A percentile compares a stretch with the other conserved stretches of the same genome.
These are phyloP conservation scores for Staphylotrichum longicolle DNA, from an alignment of 495 filamentous ascomycete species.

Conservation along the genomic window DNA sequence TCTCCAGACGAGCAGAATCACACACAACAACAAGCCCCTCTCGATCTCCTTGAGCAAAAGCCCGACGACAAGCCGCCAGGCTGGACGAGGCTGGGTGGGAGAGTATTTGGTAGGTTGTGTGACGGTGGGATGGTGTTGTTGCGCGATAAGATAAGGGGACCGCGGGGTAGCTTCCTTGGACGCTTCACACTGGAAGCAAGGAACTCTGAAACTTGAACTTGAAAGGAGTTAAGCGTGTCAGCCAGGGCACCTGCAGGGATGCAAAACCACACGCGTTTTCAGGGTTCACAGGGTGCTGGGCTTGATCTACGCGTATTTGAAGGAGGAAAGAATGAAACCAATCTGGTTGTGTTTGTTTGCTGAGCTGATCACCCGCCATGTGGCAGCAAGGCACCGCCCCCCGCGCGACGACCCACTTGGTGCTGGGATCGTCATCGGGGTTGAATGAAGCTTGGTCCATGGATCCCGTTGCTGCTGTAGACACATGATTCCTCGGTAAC, in stretches of 20 bases:
- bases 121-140: not conserved
- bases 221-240: not conserved
- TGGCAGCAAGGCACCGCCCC: slow-evolving; percentile 11
- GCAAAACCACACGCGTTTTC: too few relatives aligned
- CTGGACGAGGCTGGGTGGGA: slow-evolving; percentile 4
- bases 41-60: not conserved
- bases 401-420: not conserved
- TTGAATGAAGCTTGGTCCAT: not conserved
- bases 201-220: too few relatives aligned
- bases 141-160: slow-evolving; percentile 23
- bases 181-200: too few relatives aligned
- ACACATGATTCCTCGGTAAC: slow-evolving; percentile 1
- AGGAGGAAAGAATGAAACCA: not conserved
- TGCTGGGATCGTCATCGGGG: not conserved
- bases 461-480: not conserved
- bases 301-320: too few relatives aligned
- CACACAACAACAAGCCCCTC: not conserved
- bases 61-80: not conserved
- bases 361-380: not conserved
- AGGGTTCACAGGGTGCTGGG: too few relatives aligned
- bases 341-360: not conserved
- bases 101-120: not conserved
- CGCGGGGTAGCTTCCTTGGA: slow-evolving; percentile 19
- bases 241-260: too few relatives aligned
- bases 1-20: too few relatives aligned